A percentile compares a stretch with the other conserved stretches of the same genome.
Conservation (phyloP, 345 rosid genomes). For the Gossypium herbaceum region DNA sequence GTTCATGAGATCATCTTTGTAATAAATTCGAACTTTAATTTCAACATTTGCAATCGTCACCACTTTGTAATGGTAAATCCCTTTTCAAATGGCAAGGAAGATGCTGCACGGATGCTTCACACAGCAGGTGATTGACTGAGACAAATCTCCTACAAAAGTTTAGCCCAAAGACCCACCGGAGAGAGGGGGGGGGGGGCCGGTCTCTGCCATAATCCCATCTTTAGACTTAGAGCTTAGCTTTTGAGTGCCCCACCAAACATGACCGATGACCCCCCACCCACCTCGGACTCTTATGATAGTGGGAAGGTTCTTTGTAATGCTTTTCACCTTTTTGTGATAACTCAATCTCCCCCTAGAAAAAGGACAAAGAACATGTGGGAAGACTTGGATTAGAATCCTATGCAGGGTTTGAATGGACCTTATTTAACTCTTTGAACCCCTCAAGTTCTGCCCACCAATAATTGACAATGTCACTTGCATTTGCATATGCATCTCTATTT, state of each 20-base stretch:
- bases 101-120: conserved; percentile 33
- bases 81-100: conserved; percentile 28
- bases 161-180: conserved; percentile 8
- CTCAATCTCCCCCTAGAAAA: conserved; percentile 6
- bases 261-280: conserved; percentile 29
- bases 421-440: conserved; percentile 16
- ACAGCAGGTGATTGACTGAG: conserved; percentile 20
- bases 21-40: neutral
- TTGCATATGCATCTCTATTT: neutral
- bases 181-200: neutral
- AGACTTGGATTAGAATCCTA: conserved; percentile 48
- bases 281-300: conserved; percentile 28
- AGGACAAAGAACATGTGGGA: conserved; percentile 26
- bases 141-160: conserved; percentile 11
- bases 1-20: too few relatives aligned
- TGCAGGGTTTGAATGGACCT: conserved; percentile 39
- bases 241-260: conserved; percentile 22
- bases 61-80: conserved; percentile 16
- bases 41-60: neutral
- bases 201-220: conserved; percentile 13
- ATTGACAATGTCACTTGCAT: conserved; percentile 26
- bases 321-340: conserved; percentile 14
- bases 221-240: conserved; percentile 4
- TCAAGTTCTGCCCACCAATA: conserved; percentile 28
- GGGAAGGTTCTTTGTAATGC: conserved; percentile 29